Base-by-base conservation (phyloP, 257 asterid species). In the Solanum dulcamara region DNA sequence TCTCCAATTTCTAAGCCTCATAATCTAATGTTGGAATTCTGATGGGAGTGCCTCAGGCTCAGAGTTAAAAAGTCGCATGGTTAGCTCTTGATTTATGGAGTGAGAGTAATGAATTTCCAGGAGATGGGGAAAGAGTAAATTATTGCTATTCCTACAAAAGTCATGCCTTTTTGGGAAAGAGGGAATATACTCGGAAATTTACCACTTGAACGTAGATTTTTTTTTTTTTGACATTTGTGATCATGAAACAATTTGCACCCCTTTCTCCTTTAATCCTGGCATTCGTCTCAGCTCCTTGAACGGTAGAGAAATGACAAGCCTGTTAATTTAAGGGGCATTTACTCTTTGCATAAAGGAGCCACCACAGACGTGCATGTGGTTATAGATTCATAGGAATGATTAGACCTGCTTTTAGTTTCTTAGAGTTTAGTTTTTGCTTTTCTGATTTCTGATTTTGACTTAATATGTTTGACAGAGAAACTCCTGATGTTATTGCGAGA, bases 401-500 rank as follows among this genome's bases (percentile, higher is more conserved):
- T 8, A 7, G 17, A 33, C 6, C n/a, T 67, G 48, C 7, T 38
- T 38, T 3, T 46, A 33, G 6, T 3, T 38, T 9, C 42, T 7
- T 40, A 1, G 26, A 3, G 32, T 18, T 9, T 80, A 42, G 14
- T 80, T 71, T 28, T 81, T 24, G 26, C 15, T 51, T 18, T 62
- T 48, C 24, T 81, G 59, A 24, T 18, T 62, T 48, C 24, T 81
- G 59, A 24, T 42, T 46, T 84, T 59, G 37, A 38, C 42, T 83
- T 83, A 33, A 30, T 82, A 67, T 62, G 30, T 64, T 81, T 53
- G 38, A 18, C 94, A 93, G 97, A 90, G 92, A 91, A 93, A 87
- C 91, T 93, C 84, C 94, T 93, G 74, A 95, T 93, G 32, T 85
- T 92, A 86, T 93, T 94, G 67, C 90, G 97, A 83, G 98, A 94